These are phyloP conservation scores for Heliocybe sulcata DNA, from an alignment of 1,284 basidiomycete genomes.

Conservation along the genomic window DNA sequence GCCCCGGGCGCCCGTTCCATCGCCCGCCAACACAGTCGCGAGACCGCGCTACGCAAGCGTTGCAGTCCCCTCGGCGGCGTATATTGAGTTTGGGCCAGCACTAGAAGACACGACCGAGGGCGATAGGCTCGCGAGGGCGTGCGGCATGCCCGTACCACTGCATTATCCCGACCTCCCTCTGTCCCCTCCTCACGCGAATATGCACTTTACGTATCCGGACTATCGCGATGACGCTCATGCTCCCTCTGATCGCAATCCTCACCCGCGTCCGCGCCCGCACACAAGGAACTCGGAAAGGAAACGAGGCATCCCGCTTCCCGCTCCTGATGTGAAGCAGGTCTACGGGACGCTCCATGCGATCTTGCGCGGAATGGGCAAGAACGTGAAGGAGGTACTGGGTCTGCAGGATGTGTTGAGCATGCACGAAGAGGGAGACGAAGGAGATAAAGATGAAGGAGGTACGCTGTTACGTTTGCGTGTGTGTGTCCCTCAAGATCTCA, in stretches of 20 bases:
- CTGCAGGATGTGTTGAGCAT: slow-evolving; percentile 29
- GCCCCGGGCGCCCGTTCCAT: neutral
- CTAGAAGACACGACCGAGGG: slow-evolving; percentile 18
- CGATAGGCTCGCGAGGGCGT: slow-evolving; percentile 22
- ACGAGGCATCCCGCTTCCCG: slow-evolving; percentile 10
- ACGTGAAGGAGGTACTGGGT: slow-evolving; percentile 22
- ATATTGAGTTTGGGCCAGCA: no score
- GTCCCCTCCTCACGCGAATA: neutral
- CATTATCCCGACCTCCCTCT: slow-evolving; percentile 5
- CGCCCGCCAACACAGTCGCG: neutral
- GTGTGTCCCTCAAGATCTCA: slow-evolving; percentile 7
- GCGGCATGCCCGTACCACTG: slow-evolving; percentile 15
- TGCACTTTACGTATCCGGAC: slow-evolving; percentile 7
- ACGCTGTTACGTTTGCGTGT: slow-evolving; percentile 5
- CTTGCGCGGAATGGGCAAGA: slow-evolving; percentile 14
- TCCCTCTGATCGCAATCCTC: no score
- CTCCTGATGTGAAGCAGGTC: slow-evolving; percentile 13
- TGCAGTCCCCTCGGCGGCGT: neutral
- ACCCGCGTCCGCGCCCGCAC: neutral
- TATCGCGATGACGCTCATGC: no score
- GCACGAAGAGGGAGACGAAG: slow-evolving; percentile 24
- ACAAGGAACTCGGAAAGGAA: neutral
- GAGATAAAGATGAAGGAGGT: slow-evolving; percentile 19
- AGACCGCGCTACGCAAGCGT: neutral
- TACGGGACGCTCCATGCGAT: slow-evolving; percentile 15